A percentile compares a stretch with the other conserved stretches of the same genome.
phyloP scores from a whole-genome alignment of 305 asterid species.

The Fraxinus nigra region DNA sequence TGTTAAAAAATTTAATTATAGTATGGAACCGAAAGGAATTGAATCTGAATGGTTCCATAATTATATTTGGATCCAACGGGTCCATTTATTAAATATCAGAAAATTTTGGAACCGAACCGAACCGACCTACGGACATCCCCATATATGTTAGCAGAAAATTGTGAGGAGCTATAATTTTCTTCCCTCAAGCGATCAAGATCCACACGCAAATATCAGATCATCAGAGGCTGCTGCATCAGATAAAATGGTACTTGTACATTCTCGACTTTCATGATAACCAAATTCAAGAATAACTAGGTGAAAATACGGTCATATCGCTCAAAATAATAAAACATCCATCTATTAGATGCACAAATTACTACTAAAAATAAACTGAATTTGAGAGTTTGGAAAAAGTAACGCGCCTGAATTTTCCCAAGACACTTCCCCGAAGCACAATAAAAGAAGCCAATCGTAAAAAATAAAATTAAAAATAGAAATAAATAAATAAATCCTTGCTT shows the following conservation, averaged over 20 bases:
- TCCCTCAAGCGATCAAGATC: background rate
- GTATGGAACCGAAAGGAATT: no score
- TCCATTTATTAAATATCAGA: no score
- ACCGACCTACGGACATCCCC: no score
- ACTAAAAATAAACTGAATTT: background rate
- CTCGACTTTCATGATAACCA: background rate
- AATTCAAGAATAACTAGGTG: background rate
- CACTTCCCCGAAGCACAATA: background rate
- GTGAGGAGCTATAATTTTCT: background rate
- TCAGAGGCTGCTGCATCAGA: background rate
- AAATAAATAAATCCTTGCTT: no score
- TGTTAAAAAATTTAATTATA: no score
- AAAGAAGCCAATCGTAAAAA: background rate
- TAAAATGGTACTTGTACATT: background rate
- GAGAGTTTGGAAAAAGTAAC: background rate
- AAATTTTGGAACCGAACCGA: no score
- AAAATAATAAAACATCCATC: background rate
- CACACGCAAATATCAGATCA: background rate
- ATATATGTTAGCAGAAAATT: background rate
- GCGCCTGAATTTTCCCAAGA: background rate
- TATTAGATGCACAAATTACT: background rate
- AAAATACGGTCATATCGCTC: background rate
- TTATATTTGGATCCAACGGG: no score
- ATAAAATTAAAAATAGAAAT: no score
- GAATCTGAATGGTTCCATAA: no score